Evolutionary conservation across 202 grass and related monocot genomes (phyloP), one percentile per base, ranked within the genome.

Genomic region (Panicum virgatum): DNA sequence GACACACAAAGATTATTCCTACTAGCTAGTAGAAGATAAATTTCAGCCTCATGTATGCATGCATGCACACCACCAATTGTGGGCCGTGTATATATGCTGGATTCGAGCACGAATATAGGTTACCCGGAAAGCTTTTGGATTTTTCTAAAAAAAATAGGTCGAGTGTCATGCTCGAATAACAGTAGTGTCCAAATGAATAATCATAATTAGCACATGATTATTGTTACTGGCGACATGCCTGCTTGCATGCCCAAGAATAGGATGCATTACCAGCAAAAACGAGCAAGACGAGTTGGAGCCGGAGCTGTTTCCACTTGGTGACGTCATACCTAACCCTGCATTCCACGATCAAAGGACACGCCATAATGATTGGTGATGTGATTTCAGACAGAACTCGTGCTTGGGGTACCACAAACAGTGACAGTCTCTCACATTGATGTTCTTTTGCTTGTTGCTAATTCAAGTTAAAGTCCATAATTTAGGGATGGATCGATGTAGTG

Each of bases 91-190:
- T 27, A 43, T 69, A 22, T 81, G 63, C 54, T 56, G 16, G 27
- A 76, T 76, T 71, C 45, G 29, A 76, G 59, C 37, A 63, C 23
- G 82, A 72, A 89, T 82, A 78, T 83, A 90, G 83, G 36, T 56
- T 73, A 54, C 7, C 42, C 23, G 19, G 1, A 69, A 52, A 68
- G 4, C 19, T 62, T 73, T 81, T 61, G 25, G 15, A 52, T 68
- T 1, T 32, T 52, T 69, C 60, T 82, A 4, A 34, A 34, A 4
- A n/a, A n/a, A n/a, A n/a, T 86, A 83, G 79, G 51, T 52, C 22
- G 36, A 26, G 26, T 32, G 73, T 74, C 73, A 73, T 78, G 14
- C 37, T 66, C 30, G 32, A 44, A 26, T 72, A 89, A 66, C 60
- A 70, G 14, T 13, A 22, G 13, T 38, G 7, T 68, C 16, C 18